phyloP scores from a whole-genome alignment of 345 rosid genomes.

The Euphorbia tirucalli region DNA sequence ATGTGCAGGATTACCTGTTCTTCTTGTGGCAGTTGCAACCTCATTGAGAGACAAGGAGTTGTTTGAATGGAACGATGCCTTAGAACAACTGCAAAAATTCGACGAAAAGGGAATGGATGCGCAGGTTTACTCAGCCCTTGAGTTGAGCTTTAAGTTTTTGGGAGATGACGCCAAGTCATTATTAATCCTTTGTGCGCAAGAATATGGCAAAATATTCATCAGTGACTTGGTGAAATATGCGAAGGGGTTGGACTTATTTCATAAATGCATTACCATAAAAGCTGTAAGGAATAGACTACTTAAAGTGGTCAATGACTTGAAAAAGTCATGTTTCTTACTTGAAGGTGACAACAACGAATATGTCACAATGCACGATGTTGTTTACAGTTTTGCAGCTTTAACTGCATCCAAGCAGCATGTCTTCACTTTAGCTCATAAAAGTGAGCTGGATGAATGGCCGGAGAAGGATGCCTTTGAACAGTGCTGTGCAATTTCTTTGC shows the following conservation, averaged over 20 bases:
- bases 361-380: slow-evolving; percentile 27
- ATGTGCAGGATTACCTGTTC: slow-evolving; percentile 19
- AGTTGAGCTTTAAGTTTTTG: slow-evolving; percentile 13
- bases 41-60: neutral
- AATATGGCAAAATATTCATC: neutral
- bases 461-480: neutral
- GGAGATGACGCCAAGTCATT: neutral
- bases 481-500: slow-evolving; percentile 4
- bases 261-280: neutral
- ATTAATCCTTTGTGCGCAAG: slow-evolving; percentile 26
- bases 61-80: slow-evolving; percentile 18
- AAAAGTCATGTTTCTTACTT: slow-evolving; percentile 22
- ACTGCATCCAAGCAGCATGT: slow-evolving; percentile 11
- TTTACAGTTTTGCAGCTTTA: slow-evolving; percentile 22
- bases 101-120: neutral
- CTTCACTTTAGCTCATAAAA: slow-evolving; percentile 7
- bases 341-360: neutral
- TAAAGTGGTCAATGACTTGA: slow-evolving; percentile 21
- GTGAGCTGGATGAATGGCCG: neutral
- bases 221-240: slow-evolving; percentile 23
- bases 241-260: slow-evolving; percentile 29
- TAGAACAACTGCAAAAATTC: neutral
- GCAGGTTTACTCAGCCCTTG: neutral
- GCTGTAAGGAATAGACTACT: slow-evolving; percentile 17
- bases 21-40: slow-evolving; percentile 1